Percentiles rank a stretch among this genome's conserved stretches.
phyloP scores from a whole-genome alignment of 2,329 filamentous ascomycete species.

The Phyllosticta citribraziliensis region DNA sequence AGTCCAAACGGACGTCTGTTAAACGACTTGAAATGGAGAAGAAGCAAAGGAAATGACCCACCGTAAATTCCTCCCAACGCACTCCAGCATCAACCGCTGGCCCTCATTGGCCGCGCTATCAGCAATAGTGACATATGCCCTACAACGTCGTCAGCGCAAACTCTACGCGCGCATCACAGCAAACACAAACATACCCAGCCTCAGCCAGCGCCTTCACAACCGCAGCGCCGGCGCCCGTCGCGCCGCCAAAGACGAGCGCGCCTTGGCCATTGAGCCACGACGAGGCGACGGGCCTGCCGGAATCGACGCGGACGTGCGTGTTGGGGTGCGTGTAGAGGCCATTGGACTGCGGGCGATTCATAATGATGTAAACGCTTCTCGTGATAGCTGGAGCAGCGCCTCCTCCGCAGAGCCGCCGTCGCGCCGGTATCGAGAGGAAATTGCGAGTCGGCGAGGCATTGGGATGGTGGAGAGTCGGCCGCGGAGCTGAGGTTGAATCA shows the following conservation, averaged over 20 bases:
- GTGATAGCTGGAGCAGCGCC: too few species aligned
- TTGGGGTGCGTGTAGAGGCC: background rate
- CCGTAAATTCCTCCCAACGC: constrained; percentile 13
- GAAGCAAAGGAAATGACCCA: constrained; percentile 3
- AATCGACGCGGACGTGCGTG: background rate
- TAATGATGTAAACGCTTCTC: background rate
- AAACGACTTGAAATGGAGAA: too few species aligned
- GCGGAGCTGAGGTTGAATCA: background rate
- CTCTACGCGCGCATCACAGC: background rate
- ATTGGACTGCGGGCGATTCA: background rate
- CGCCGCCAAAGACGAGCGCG: constrained; percentile 21
- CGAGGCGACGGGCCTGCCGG: background rate
- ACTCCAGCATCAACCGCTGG: constrained; percentile 9
- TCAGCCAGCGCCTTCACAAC: constrained; percentile 16
- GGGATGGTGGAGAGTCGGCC: background rate
- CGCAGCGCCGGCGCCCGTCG: constrained; percentile 18
- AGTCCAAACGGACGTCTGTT: too few species aligned
- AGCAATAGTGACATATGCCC: constrained; percentile 20
- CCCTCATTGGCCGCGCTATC: constrained; percentile 16
- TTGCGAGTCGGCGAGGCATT: background rate
- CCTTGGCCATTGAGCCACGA: constrained; percentile 15
- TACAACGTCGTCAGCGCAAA: constrained; percentile 6
- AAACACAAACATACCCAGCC: constrained; percentile 14
- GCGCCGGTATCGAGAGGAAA: background rate
- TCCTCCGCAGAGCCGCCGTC: background rate